Base-by-base conservation (phyloP, 495 filamentous ascomycete genomes). In the Penicillium cataractarum region DNA sequence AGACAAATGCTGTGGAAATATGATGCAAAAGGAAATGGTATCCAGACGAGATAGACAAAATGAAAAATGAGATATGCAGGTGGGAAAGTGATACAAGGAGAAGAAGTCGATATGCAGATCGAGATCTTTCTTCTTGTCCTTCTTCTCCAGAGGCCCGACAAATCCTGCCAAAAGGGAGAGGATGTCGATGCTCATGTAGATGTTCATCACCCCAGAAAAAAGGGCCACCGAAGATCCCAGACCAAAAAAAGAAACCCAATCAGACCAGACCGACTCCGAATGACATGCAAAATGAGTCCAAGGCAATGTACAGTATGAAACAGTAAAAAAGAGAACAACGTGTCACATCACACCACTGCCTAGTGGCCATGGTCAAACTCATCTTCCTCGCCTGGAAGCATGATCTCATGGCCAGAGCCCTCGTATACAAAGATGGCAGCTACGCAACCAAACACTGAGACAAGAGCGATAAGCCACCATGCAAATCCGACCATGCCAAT, bases 401-500 rank as follows among this genome's bases (percentile, higher is more conserved):
- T 76, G 60, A 90, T 84, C 73, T 90, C 89, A 75, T 91, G 88
- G 0, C 89, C 87, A 46, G 87, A 81, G 1, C 92, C 91, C 64
- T 95, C 90, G 51, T 83, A 82, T 0, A 96, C 89, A 68, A 86
- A 87, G 53, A 86, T 78, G 42, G 87, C 89, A 15, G 84, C 84
- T 15, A 87, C 60, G 54, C 83, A 78, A 2, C 88, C 89, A 40
- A 84, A 76, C 0, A 87, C 70, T 2, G 90, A 90, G 15, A 91
- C 77, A 21, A 81, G 74, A 17, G 85, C 86, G 51, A 94, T 73
- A 2, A 80, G 73, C 92, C 91, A 95, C 82, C 89, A 95, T 9
- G 89, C 89, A n/a, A 86, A 81, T 21, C 91, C 91, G 4, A 96
- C 84, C 46, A 90, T 76, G 0, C 91, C 92, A 15, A 81, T 81